Evolutionary conservation across 2,329 filamentous ascomycete species (phyloP).

Genomic region (Talaromyces atroroseus): DNA sequence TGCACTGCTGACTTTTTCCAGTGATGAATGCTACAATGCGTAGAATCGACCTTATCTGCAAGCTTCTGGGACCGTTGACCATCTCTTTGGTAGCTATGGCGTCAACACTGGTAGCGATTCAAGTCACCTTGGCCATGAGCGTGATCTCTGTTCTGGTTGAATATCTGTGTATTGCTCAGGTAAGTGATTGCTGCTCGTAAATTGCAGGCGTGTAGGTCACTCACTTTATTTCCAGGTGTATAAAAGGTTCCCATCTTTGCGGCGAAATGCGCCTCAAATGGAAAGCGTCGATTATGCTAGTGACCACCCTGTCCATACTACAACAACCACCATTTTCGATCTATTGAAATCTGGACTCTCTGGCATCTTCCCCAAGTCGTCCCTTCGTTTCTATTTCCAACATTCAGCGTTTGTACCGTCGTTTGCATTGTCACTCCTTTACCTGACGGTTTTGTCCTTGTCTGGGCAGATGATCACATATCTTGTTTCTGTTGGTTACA

Average conservation of each 20-base stretch:
- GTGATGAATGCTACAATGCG: slow-evolving; percentile 51
- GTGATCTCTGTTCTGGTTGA: slow-evolving; percentile 34
- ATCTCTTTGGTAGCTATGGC: slow-evolving; percentile 45
- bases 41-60: slow-evolving; percentile 54
- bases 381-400: slow-evolving; percentile 19
- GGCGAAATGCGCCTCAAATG: not conserved
- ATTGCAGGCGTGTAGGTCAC: not conserved
- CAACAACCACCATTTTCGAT: not conserved
- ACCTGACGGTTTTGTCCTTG: slow-evolving; percentile 53
- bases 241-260: not conserved
- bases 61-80: slow-evolving; percentile 49
- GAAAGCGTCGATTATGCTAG: not conserved
- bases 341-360: not conserved
- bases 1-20: slow-evolving; percentile 11
- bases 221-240: not conserved
- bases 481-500: slow-evolving; percentile 47
- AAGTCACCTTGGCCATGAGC: slow-evolving; percentile 44
- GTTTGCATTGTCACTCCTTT: slow-evolving; percentile 46
- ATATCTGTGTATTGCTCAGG: slow-evolving; percentile 36
- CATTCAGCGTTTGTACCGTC: slow-evolving; percentile 41
- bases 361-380: not conserved
- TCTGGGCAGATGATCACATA: slow-evolving; percentile 53
- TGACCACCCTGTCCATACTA: not conserved
- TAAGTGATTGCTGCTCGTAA: slow-evolving; percentile 12
- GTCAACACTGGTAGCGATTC: slow-evolving; percentile 42